These are phyloP conservation scores for Oryza meridionalis DNA, from an alignment of 176 grass and related monocot species.

Conservation along the genomic window DNA sequence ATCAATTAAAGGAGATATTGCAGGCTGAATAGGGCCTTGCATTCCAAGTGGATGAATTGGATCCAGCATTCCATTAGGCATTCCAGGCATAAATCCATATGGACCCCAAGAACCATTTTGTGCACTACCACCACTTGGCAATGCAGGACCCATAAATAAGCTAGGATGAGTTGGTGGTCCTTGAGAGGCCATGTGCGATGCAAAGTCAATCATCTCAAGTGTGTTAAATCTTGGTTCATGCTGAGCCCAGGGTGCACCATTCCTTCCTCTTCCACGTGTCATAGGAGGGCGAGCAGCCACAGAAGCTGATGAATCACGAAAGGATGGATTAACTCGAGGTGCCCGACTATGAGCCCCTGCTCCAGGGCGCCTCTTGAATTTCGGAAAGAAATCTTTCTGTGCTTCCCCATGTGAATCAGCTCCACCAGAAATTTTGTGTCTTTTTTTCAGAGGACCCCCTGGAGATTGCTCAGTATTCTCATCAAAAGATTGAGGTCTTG, in stretches of 20 bases:
- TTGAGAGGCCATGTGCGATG: slow-evolving; percentile 72
- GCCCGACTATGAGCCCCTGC: slow-evolving; percentile 38
- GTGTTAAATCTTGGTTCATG: slow-evolving; percentile 76
- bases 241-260: slow-evolving; percentile 58
- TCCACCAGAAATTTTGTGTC: slow-evolving; percentile 52
- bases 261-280: slow-evolving; percentile 83
- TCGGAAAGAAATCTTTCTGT: slow-evolving; percentile 58
- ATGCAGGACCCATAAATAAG: slow-evolving; percentile 59
- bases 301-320: slow-evolving; percentile 59
- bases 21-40: slow-evolving; percentile 66
- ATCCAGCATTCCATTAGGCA: slow-evolving; percentile 84
- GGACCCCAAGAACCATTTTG: slow-evolving; percentile 80
- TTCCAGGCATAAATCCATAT: slow-evolving; percentile 90
- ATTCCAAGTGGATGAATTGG: slow-evolving; percentile 80
- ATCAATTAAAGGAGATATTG: slow-evolving; percentile 70
- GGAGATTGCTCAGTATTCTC: slow-evolving; percentile 56
- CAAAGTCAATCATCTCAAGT: slow-evolving; percentile 80
- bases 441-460: slow-evolving; percentile 51
- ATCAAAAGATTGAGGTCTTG: slow-evolving; percentile 58
- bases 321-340: slow-evolving; percentile 59
- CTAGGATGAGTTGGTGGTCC: slow-evolving; percentile 67
- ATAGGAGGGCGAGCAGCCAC: slow-evolving; percentile 41
- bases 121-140: slow-evolving; percentile 47
- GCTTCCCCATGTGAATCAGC: slow-evolving; percentile 45
- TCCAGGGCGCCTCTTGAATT: slow-evolving; percentile 64